phyloP scores from a whole-genome alignment of 2,329 filamentous ascomycete species.

The Graphilbum sp. region DNA sequence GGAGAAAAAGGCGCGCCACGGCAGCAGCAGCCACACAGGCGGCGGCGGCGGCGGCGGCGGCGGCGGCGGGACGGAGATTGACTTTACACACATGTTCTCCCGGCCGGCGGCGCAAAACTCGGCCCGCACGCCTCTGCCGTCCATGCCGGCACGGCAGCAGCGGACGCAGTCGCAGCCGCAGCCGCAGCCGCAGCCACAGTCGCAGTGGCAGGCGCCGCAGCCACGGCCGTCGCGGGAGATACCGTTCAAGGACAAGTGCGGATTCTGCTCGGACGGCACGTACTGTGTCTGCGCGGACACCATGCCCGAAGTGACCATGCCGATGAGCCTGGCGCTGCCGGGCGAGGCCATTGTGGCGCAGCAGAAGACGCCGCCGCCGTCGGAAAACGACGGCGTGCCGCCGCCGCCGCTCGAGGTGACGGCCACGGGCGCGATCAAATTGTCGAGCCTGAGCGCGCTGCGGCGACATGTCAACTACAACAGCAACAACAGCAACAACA shows the following conservation, averaged over 20 bases:
- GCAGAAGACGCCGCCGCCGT: slow-evolving; percentile 41
- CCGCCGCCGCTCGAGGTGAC: slow-evolving; percentile 41
- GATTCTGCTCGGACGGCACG: slow-evolving; percentile 69
- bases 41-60: too few species aligned
- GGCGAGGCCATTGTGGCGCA: slow-evolving; percentile 17
- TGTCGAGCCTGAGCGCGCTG: slow-evolving; percentile 27
- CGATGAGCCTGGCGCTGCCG: slow-evolving; percentile 19
- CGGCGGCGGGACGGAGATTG: slow-evolving; percentile 56
- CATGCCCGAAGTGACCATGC: slow-evolving; percentile 15
- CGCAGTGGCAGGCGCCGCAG: slow-evolving; percentile 3
- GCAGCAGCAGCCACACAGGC: slow-evolving; percentile 13
- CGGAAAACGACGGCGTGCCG: slow-evolving; percentile 43
- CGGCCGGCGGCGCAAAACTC: slow-evolving; percentile 24
- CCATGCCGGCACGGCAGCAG: slow-evolving; percentile 10
- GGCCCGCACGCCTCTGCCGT: slow-evolving; percentile 7
- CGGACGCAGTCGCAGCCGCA: slow-evolving; percentile 1
- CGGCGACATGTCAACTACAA: slow-evolving; percentile 12
- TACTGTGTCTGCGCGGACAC: slow-evolving; percentile 66
- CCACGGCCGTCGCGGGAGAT: slow-evolving; percentile 15
- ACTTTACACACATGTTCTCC: slow-evolving; percentile 54
- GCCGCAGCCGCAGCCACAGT: slow-evolving; percentile 10
- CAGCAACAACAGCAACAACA: slow-evolving; percentile 6
- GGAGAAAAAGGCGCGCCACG: slow-evolving; percentile 40
- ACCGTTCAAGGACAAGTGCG: slow-evolving; percentile 51
- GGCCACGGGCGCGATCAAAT: slow-evolving; percentile 42